Evolutionary conservation across 1,284 basidiomycete species (phyloP).

Genomic region (Sporisorium graminicola): DNA sequence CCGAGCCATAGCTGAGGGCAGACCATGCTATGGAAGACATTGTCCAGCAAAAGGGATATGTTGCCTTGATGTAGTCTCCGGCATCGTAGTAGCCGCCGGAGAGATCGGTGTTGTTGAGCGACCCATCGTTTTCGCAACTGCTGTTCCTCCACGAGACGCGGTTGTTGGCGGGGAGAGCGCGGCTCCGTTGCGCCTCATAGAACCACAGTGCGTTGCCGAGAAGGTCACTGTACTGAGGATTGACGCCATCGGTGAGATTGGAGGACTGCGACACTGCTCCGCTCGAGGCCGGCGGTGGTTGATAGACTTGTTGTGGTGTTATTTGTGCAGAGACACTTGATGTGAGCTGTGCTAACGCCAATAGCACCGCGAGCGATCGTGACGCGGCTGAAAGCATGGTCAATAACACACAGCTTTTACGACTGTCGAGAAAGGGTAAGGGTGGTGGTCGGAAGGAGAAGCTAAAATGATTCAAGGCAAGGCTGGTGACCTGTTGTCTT

Average conservation of each 20-base stretch:
- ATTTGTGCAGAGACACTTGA: slow-evolving; percentile 30
- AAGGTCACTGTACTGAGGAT: slow-evolving; percentile 80
- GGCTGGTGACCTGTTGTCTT: neutral
- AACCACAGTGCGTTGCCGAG: slow-evolving; percentile 86
- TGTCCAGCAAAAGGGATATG: slow-evolving; percentile 76
- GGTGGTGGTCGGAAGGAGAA: slow-evolving; percentile 7
- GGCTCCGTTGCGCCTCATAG: slow-evolving; percentile 90
- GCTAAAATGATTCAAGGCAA: neutral
- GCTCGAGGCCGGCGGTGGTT: slow-evolving; percentile 31
- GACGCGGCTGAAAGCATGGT: slow-evolving; percentile 16
- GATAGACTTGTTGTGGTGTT: slow-evolving; percentile 23
- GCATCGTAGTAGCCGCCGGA: slow-evolving; percentile 92
- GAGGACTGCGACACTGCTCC: slow-evolving; percentile 32
- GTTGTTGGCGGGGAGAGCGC: slow-evolving; percentile 78
- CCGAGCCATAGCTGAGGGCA: slow-evolving; percentile 83
- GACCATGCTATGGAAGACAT: slow-evolving; percentile 89
- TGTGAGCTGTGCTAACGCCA: slow-evolving; percentile 13
- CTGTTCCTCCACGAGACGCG: slow-evolving; percentile 88
- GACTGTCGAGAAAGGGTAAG: neutral
- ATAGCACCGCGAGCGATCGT: slow-evolving; percentile 1
- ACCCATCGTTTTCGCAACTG: slow-evolving; percentile 81
- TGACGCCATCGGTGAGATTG: slow-evolving; percentile 41
- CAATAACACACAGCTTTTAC: neutral
- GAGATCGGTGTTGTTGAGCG: slow-evolving; percentile 80
- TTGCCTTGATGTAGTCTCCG: slow-evolving; percentile 81